Conservation (phyloP, 306 rosid species). For the Prunus mongolica region DNA sequence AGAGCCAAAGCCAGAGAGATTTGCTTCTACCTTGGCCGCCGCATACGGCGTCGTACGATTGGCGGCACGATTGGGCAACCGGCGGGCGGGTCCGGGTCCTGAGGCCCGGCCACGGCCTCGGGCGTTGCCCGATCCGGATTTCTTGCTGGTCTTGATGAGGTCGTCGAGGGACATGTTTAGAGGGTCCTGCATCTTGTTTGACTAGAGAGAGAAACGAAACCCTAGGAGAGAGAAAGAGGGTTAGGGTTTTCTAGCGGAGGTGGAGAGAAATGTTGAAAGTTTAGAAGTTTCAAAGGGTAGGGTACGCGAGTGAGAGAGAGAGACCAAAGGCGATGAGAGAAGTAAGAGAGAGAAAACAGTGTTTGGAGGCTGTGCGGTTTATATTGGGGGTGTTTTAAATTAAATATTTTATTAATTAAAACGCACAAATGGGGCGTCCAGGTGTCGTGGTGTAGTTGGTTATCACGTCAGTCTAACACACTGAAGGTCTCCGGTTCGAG, state of each 20-base stretch:
- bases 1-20: slow-evolving; percentile 12
- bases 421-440: rapidly evolving
- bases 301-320: background rate
- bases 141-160: slow-evolving; percentile 77
- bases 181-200: slow-evolving; percentile 55
- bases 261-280: background rate
- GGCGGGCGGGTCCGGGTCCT: slow-evolving; percentile 92
- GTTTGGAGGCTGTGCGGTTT: background rate
- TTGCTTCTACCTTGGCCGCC: slow-evolving; percentile 45
- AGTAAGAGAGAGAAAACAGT: background rate
- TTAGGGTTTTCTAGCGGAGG: slow-evolving; percentile 5
- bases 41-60: slow-evolving; percentile 67
- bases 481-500: slow-evolving; percentile 36
- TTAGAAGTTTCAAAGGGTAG: background rate
- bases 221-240: slow-evolving; percentile 17
- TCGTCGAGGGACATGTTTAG: slow-evolving; percentile 87
- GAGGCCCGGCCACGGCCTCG: slow-evolving; percentile 43
- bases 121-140: slow-evolving; percentile 60
- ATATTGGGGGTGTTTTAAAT: background rate
- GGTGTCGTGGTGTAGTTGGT: slow-evolving; percentile 79
- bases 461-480: slow-evolving; percentile 98
- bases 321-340: background rate
- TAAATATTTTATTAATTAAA: rapidly evolving
- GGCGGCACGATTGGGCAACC: slow-evolving; percentile 53
- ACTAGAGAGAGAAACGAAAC: slow-evolving; percentile 2